Conservation (phyloP, 805 yeast genomes). For the Hanseniaspora taiwanica region DNA sequence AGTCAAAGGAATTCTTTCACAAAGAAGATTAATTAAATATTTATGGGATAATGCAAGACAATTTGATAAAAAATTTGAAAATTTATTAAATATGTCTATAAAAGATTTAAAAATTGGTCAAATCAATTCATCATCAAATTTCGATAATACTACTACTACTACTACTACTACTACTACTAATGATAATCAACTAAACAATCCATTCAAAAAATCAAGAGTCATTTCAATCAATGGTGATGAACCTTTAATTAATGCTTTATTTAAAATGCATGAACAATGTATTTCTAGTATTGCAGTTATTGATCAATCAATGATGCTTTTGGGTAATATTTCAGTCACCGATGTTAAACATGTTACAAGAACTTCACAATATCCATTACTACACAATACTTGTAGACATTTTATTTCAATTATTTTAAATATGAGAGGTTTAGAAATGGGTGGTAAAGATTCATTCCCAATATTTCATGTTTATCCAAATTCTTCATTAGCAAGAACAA, state of each 20-base stretch:
- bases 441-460: conserved; percentile 93
- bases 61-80: conserved; percentile 72
- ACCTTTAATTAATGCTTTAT: conserved; percentile 71
- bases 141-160: not conserved
- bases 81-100: conserved; percentile 52
- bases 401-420: conserved; percentile 77
- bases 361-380: conserved; percentile 71
- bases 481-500: conserved; percentile 72
- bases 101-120: conserved; percentile 63
- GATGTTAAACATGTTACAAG: conserved; percentile 84
- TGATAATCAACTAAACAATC: not conserved
- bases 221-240: conserved; percentile 80
- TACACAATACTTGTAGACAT: conserved; percentile 74
- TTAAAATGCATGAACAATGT: conserved; percentile 70
- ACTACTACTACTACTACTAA: not conserved
- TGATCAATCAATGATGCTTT: conserved; percentile 56
- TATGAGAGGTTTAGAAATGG: conserved; percentile 71
- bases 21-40: conserved; percentile 71
- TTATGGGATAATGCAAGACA: conserved; percentile 88
- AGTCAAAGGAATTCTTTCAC: conserved; percentile 78
- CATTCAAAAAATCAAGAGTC: conserved; percentile 34
- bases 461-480: conserved; percentile 81
- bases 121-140: conserved; percentile 1
- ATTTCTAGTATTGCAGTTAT: conserved; percentile 89
- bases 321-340: conserved; percentile 90